A percentile compares a stretch with the other conserved stretches of the same genome.
Evolutionary conservation across 1,284 basidiomycete genomes (phyloP).

Genomic region (Wallemia mellicola): DNA sequence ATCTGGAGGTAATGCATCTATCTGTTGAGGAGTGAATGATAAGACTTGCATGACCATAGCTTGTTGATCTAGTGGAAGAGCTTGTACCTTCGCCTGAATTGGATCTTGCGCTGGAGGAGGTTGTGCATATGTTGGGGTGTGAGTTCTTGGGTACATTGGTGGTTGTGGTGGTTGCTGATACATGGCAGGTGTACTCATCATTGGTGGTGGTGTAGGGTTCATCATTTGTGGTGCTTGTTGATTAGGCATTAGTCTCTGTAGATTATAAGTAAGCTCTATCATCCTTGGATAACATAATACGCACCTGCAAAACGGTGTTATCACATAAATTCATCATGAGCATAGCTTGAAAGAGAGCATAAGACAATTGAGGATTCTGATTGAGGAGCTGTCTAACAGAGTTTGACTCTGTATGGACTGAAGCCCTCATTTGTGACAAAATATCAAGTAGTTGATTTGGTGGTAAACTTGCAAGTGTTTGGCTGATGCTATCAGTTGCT

Average conservation of each 20-base stretch:
- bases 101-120: background rate
- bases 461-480: slow-evolving; percentile 54
- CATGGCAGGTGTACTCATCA: background rate
- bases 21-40: background rate
- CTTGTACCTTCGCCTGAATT: background rate
- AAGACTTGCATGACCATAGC: background rate
- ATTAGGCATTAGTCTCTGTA: background rate
- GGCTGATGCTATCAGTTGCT: slow-evolving; percentile 56
- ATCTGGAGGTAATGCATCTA: background rate
- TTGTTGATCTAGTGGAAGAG: background rate
- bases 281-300: slow-evolving; percentile 7
- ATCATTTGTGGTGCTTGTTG: background rate
- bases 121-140: background rate
- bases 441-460: slow-evolving; percentile 73
- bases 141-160: background rate
- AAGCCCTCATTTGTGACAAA: slow-evolving; percentile 87
- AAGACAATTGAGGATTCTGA: slow-evolving; percentile 70
- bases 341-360: slow-evolving; percentile 85
- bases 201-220: background rate
- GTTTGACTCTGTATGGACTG: slow-evolving; percentile 47
- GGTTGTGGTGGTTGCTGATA: background rate
- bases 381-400: slow-evolving; percentile 53
- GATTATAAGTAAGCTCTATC: background rate
- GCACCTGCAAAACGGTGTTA: slow-evolving; percentile 39
- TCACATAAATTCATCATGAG: slow-evolving; percentile 86